Conservation (phyloP, 2,329 filamentous ascomycete species). For the Sarocladium oryzae region DNA sequence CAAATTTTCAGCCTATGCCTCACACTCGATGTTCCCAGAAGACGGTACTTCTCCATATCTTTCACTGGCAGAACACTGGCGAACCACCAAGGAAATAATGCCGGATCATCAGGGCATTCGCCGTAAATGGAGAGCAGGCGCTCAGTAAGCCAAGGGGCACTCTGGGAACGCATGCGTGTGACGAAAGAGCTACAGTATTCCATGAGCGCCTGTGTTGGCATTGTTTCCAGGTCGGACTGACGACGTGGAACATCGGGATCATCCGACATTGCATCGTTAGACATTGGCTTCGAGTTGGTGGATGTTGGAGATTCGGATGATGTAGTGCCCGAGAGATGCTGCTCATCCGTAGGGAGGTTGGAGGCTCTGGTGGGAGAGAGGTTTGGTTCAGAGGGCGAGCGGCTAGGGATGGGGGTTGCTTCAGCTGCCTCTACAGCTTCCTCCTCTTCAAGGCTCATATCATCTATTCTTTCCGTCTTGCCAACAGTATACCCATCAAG, state of each 20-base stretch:
- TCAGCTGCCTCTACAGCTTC: constrained; percentile 69
- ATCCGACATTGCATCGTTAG: neutral
- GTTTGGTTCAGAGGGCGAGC: neutral
- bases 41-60: constrained; percentile 71
- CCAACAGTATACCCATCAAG: constrained; percentile 74
- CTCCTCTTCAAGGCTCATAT: constrained; percentile 76
- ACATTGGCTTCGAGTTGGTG: neutral
- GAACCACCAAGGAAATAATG: constrained; percentile 84
- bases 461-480: constrained; percentile 70
- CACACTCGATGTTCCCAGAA: constrained; percentile 69
- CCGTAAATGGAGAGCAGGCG: constrained; percentile 70
- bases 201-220: constrained; percentile 68
- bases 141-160: constrained; percentile 68
- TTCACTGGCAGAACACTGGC: constrained; percentile 72
- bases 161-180: constrained; percentile 57
- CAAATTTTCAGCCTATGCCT: constrained; percentile 78
- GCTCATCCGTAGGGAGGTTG: neutral
- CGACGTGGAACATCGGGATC: neutral
- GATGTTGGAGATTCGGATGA: neutral
- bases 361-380: neutral
- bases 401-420: constrained; percentile 13
- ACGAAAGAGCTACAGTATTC: constrained; percentile 62
- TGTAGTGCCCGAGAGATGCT: neutral
- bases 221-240: constrained; percentile 21
- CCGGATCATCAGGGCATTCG: constrained; percentile 68